Evolutionary conservation across 306 rosid genomes (phyloP), one percentile per base, ranked within the genome.

Genomic region (Sindora glabra): DNA sequence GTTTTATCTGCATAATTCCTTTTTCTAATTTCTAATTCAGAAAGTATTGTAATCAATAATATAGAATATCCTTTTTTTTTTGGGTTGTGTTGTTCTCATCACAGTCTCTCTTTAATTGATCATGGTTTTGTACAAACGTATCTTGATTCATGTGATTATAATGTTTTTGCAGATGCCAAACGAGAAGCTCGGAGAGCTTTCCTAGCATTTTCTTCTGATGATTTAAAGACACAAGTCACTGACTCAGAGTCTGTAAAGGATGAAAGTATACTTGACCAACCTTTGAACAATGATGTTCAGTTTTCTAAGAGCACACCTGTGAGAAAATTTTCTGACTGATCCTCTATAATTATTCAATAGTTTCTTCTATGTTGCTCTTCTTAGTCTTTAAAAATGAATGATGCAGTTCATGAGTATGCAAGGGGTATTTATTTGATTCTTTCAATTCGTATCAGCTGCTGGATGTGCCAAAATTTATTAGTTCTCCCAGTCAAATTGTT

Each of bases 161-260:
- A 47, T 74, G 48, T 61, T 57, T 74, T 39, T 37, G 62, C 78
- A 89, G 99, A 89, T 78, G 89, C 96, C 39, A 81, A 84, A 48
- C 78, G 99, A 74, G 94, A 86, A 74, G 99, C 89, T 8, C 84
- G 96, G 16, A 86, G 81, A 82, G 99, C 99, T 63, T 84, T 92
- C 63, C 53, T 92, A 69, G 95, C 95, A 70, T 78, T 92, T 76
- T 80, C 95, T 59, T 70, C 82, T 6, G 91, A 73, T 68, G 90
- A 78, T 64, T 68, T 54, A 3, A 77, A 78, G 60, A 58, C 66
- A 15, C 62, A 76, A 38, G 49, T 47, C 48, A 52, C 81, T 5
- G 77, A 76, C 49, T 73, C 81, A 22, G 85, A 74, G 56, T 60
- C 77, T 26, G 40, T 63, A 40, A 51, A 68, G 69, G 75, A 45